Evolutionary conservation across 768 basidiomycete genomes (phyloP).

Genomic region (Hemileccinum impolitum): DNA sequence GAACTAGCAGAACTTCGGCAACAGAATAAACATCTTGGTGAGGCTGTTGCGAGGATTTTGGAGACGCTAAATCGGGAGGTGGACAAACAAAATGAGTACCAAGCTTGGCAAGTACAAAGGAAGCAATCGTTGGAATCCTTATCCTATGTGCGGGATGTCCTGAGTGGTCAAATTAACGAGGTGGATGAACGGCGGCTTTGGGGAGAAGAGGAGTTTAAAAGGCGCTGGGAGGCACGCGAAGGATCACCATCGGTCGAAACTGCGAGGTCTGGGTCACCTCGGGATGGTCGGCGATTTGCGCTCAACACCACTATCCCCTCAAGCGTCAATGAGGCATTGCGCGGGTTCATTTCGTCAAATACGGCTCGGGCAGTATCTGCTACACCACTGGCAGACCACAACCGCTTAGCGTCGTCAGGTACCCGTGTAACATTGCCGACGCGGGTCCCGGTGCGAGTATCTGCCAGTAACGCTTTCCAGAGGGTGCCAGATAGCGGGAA

Average conservation of each 20-base stretch:
- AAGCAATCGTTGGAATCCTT: constrained; percentile 72
- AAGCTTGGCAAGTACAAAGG: constrained; percentile 40
- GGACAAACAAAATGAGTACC: constrained; percentile 33
- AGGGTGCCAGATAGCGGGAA: constrained; percentile 14
- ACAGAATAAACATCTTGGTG: constrained; percentile 63
- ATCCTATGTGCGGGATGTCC: constrained; percentile 72
- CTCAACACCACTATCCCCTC: constrained; percentile 9
- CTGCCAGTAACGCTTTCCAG: constrained; percentile 31
- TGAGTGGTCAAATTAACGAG: constrained; percentile 49
- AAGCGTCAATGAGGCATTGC: constrained; percentile 21
- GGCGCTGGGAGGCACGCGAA: constrained; percentile 33
- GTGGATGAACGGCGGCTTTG: constrained; percentile 68
- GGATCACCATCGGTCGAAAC: constrained; percentile 20
- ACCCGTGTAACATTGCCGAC: constrained; percentile 12
- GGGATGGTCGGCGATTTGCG: constrained; percentile 16
- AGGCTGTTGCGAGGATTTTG: constrained; percentile 72
- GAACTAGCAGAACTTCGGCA: constrained; percentile 52
- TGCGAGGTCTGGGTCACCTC: constrained; percentile 17
- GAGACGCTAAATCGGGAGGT: constrained; percentile 62
- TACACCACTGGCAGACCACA: constrained; percentile 8
- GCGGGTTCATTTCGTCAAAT: constrained; percentile 19
- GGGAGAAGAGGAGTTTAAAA: constrained; percentile 47
- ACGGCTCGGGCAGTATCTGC: constrained; percentile 3
- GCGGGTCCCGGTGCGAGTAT: constrained; percentile 24
- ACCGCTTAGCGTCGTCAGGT: constrained; percentile 18